Evolutionary conservation across 176 grass and related monocot genomes (phyloP).

Genomic region (Panicum miliaceum): DNA sequence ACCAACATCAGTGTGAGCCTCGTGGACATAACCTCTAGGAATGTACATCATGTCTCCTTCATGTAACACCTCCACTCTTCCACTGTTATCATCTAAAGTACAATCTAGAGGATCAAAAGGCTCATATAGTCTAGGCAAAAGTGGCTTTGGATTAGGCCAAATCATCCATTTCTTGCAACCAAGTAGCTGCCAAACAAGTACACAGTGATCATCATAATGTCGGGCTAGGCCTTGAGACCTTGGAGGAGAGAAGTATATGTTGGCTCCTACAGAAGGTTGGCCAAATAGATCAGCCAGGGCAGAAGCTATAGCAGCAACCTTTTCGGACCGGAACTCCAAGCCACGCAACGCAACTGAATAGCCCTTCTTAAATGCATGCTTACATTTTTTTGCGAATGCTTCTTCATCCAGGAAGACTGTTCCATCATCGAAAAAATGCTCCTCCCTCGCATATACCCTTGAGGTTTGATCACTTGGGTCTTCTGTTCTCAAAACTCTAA

Average conservation of each 20-base stretch:
- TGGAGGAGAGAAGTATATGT: conserved; percentile 83
- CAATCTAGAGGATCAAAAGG: conserved; percentile 56
- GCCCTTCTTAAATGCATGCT: conserved; percentile 66
- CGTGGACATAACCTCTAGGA: conserved; percentile 85
- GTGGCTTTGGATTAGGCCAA: conserved; percentile 52
- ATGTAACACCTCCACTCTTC: conserved; percentile 50
- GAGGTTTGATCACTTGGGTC: conserved; percentile 16
- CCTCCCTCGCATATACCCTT: conserved; percentile 40
- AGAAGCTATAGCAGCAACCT: conserved; percentile 64
- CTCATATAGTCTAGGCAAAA: conserved; percentile 85
- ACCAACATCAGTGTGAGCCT: conserved; percentile 57
- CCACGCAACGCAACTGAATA: conserved; percentile 86
- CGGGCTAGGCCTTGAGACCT: conserved; percentile 70
- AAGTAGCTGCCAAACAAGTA: conserved; percentile 84
- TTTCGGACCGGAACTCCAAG: conserved; percentile 72
- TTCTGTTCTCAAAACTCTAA: conserved; percentile 69
- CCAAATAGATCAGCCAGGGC: conserved; percentile 78
- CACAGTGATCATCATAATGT: conserved; percentile 93
- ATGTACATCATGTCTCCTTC: conserved; percentile 90
- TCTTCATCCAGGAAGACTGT: conserved; percentile 30
- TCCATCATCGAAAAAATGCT: conserved; percentile 60
- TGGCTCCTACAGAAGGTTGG: conserved; percentile 85
- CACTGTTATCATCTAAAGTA: conserved; percentile 37
- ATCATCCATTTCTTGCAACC: conserved; percentile 74
- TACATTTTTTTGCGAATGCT: conserved; percentile 47